phyloP scores from a whole-genome alignment of 1,284 basidiomycete genomes.

The Garcileccinum viscosum region DNA sequence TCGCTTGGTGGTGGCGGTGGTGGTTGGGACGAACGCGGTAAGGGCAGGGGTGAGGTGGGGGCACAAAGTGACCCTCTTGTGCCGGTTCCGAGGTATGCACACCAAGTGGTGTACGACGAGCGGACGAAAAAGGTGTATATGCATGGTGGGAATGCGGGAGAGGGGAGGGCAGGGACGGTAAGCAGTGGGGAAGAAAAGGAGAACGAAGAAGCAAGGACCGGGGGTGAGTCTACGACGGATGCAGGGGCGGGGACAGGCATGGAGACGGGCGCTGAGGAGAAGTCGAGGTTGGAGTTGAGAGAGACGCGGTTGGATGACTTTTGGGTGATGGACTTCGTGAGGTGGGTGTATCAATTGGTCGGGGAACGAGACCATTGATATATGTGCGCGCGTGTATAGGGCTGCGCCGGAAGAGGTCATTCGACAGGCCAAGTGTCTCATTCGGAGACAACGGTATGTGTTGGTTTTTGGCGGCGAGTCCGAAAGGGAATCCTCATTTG shows the following conservation, averaged over 20 bases:
- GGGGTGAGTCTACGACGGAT: neutral
- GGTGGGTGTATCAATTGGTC: slow-evolving; percentile 45
- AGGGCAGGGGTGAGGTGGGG: slow-evolving; percentile 3
- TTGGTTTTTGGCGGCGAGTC: neutral
- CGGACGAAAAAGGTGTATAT: slow-evolving; percentile 62
- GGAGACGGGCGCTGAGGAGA: slow-evolving; percentile 16
- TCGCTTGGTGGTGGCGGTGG: neutral
- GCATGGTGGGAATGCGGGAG: slow-evolving; percentile 75
- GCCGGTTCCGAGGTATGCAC: slow-evolving; percentile 70
- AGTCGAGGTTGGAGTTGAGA: slow-evolving; percentile 19
- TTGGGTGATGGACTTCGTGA: slow-evolving; percentile 72
- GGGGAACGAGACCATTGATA: slow-evolving; percentile 32
- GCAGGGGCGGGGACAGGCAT: slow-evolving; percentile 17
- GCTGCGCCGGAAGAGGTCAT: slow-evolving; percentile 64
- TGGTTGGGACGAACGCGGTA: slow-evolving; percentile 4
- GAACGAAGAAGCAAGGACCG: slow-evolving; percentile 12
- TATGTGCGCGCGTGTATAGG: slow-evolving; percentile 40
- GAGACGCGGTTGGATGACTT: slow-evolving; percentile 73
- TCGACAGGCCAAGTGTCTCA: slow-evolving; percentile 61
- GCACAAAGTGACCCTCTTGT: slow-evolving; percentile 34
- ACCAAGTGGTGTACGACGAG: slow-evolving; percentile 76
- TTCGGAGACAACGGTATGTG: slow-evolving; percentile 73
- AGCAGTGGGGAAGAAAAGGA: slow-evolving; percentile 26
- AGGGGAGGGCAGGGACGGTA: slow-evolving; percentile 25
- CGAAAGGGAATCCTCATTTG: neutral